A percentile compares a stretch with the other conserved stretches of the same genome.
Evolutionary conservation across 176 grass and related monocot genomes (phyloP).

Genomic region (Musa schizocarpa): DNA sequence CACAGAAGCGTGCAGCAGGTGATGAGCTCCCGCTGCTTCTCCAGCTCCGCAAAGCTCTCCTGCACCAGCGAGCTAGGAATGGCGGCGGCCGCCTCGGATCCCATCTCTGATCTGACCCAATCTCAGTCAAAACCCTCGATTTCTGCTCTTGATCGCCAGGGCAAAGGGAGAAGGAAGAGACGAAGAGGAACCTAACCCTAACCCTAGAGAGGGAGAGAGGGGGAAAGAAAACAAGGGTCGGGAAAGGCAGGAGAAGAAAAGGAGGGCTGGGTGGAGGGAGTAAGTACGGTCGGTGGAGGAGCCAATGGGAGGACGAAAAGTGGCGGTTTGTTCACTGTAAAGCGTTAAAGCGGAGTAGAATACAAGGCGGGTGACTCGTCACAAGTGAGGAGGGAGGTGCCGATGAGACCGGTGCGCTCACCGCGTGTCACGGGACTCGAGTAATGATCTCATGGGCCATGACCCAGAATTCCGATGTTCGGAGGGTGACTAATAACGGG

Average conservation of each 20-base stretch:
- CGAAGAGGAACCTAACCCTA: constrained; percentile 48
- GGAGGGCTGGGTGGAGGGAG: background rate
- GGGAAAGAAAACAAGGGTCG: background rate
- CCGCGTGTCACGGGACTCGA: no score
- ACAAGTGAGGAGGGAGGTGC: background rate
- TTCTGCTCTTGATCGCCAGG: background rate
- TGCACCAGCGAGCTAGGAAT: constrained; percentile 27
- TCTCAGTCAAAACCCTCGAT: constrained; percentile 2
- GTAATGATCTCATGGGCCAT: no score
- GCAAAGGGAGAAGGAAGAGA: constrained; percentile 4
- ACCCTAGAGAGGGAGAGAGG: constrained; percentile 28
- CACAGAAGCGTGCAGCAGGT: constrained; percentile 59
- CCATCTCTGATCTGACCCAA: background rate
- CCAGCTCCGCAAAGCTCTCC: constrained; percentile 68
- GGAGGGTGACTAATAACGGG: no score
- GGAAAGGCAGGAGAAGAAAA: background rate
- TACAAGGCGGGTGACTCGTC: background rate
- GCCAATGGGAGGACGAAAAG: constrained; percentile 20
- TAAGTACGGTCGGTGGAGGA: constrained; percentile 18
- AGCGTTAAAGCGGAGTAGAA: background rate
- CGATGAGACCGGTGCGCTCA: background rate
- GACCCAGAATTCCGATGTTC: no score
- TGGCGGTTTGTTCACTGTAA: constrained; percentile 1
- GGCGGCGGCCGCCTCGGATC: constrained; percentile 9
- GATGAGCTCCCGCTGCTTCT: constrained; percentile 68